Percentiles rank a stretch among this genome's conserved stretches.
Conservation (phyloP, 345 rosid genomes). For the Garcia nutans region DNA sequence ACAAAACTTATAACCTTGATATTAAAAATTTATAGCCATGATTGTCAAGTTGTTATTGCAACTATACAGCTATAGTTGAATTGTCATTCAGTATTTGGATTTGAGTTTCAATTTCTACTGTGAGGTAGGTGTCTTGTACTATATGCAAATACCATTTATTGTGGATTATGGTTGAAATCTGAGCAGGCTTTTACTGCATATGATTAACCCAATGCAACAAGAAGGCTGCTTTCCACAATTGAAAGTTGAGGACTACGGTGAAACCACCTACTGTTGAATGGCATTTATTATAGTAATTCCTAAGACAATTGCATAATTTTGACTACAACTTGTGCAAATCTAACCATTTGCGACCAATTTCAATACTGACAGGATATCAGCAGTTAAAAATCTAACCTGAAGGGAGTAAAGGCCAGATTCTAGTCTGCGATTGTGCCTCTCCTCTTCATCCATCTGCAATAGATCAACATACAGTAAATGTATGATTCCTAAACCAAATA, state of each 20-base stretch:
- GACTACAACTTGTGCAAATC: slow-evolving; percentile 1
- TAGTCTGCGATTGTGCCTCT: slow-evolving; percentile 71
- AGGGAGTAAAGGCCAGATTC: slow-evolving; percentile 96
- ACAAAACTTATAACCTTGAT: no score
- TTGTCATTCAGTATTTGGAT: neutral
- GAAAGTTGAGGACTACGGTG: neutral
- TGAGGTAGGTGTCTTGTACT: neutral
- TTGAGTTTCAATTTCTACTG: neutral
- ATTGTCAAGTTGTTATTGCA: neutral
- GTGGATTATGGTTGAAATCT: neutral
- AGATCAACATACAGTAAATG: slow-evolving; percentile 5
- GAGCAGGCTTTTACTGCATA: neutral
- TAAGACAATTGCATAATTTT: neutral
- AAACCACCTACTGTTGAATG: neutral
- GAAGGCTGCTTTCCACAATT: neutral
- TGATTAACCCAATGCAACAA: neutral
- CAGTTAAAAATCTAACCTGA: slow-evolving; percentile 53
- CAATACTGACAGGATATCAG: neutral
- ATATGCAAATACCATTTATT: neutral
- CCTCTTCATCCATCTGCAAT: slow-evolving; percentile 87
- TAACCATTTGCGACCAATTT: neutral
- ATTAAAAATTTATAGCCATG: no score
- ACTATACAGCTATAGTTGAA: neutral
- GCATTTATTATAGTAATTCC: neutral
- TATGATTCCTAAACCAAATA: slow-evolving; percentile 13